These are phyloP conservation scores for Leccinum subtestaceum DNA, from an alignment of 768 basidiomycete species.

Conservation along the genomic window DNA sequence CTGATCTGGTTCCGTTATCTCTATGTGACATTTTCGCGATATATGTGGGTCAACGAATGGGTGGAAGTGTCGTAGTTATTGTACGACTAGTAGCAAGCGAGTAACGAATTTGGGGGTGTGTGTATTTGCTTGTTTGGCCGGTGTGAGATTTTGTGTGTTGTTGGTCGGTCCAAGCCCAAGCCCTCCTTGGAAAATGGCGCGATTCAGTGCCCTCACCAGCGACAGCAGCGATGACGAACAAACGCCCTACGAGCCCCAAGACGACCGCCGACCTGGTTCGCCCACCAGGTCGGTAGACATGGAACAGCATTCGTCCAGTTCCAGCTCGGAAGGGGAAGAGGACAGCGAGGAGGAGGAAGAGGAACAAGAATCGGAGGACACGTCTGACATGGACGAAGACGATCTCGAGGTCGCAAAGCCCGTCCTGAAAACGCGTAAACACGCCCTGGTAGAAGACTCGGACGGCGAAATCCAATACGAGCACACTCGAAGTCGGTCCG, in stretches of 20 bases:
- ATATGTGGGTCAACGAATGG: conserved; percentile 94
- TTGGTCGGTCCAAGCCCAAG: conserved; percentile 11
- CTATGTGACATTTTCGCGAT: conserved; percentile 74
- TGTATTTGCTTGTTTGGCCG: conserved; percentile 32
- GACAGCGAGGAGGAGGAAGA: conserved; percentile 39
- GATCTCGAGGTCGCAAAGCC: conserved; percentile 35
- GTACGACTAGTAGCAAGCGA: neutral
- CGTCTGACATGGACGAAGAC: conserved; percentile 53
- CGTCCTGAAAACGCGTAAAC: conserved; percentile 34
- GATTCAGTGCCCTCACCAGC: conserved; percentile 63
- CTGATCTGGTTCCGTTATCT: conserved; percentile 89
- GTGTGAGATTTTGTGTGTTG: conserved; percentile 22
- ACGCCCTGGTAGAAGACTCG: conserved; percentile 52
- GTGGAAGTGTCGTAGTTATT: conserved; percentile 38
- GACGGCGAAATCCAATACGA: conserved; percentile 52
- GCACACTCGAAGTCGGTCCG: conserved; percentile 36
- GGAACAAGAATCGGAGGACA: conserved; percentile 36
- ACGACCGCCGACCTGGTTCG: conserved; percentile 11
- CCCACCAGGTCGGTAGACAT: conserved; percentile 28
- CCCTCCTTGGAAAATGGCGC: conserved; percentile 47
- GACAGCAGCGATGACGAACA: conserved; percentile 55
- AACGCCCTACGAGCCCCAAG: conserved; percentile 31
- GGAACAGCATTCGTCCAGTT: conserved; percentile 31
- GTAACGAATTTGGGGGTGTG: neutral
- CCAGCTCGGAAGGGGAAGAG: conserved; percentile 27